phyloP scores from a whole-genome alignment of 495 filamentous ascomycete species.

The Tuber umbilicatum region DNA sequence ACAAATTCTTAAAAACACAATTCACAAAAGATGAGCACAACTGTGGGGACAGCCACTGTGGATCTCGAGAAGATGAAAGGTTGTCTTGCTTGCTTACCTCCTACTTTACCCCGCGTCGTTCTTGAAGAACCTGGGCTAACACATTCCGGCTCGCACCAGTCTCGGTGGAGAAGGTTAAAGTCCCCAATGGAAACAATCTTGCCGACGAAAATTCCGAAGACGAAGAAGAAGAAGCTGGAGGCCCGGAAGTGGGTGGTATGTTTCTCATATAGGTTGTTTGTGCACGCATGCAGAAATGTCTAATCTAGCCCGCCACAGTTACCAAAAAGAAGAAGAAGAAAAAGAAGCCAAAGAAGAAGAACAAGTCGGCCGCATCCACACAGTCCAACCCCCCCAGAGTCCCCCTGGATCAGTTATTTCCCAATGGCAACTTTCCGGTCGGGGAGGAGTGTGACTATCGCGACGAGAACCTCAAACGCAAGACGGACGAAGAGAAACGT shows the following conservation, averaged over 20 bases:
- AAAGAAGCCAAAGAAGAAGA: constrained; percentile 70
- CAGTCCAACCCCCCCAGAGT: constrained; percentile 76
- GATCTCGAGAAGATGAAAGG: constrained; percentile 29
- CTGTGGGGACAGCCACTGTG: constrained; percentile 3
- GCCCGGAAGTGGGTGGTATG: constrained; percentile 47
- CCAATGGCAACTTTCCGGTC: constrained; percentile 64
- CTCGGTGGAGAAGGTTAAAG: constrained; percentile 11
- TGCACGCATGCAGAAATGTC: background rate
- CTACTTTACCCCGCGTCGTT: background rate
- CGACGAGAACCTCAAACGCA: constrained; percentile 73
- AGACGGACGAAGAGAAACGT: constrained; percentile 79
- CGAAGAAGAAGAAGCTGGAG: constrained; percentile 46
- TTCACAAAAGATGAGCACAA: constrained; percentile 19
- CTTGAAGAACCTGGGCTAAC: constrained; percentile 5
- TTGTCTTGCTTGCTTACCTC: constrained; percentile 4
- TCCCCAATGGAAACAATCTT: constrained; percentile 5
- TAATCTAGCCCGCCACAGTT: constrained; percentile 7
- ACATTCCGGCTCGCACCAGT: constrained; percentile 7
- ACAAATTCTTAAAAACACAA: background rate
- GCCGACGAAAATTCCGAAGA: constrained; percentile 47
- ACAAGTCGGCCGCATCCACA: constrained; percentile 57
- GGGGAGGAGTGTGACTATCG: constrained; percentile 73
- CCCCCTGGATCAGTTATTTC: constrained; percentile 67
- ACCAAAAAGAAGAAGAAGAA: constrained; percentile 65
- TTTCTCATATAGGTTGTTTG: constrained; percentile 23